Evolutionary conservation across 2,329 filamentous ascomycete genomes (phyloP).

Genomic region (Botryotinia calthae): DNA sequence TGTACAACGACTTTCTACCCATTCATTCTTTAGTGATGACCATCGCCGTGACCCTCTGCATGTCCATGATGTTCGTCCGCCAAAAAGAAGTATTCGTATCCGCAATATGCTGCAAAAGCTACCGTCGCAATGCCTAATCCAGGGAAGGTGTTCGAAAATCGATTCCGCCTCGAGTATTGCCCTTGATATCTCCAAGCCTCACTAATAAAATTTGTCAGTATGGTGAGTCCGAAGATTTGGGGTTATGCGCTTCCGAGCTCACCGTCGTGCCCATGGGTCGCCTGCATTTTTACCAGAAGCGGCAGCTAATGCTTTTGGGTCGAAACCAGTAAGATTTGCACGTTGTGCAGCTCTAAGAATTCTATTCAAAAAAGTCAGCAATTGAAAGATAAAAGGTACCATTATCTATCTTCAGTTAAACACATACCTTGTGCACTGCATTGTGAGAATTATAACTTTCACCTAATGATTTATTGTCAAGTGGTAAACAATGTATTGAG

Average conservation of each 20-base stretch:
- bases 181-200: constrained; percentile 95
- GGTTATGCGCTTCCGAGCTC: constrained; percentile 39
- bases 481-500: neutral
- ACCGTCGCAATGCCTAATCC: constrained; percentile 90
- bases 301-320: constrained; percentile 74
- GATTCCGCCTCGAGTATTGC: constrained; percentile 82
- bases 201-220: constrained; percentile 60
- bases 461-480: constrained; percentile 14
- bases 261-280: constrained; percentile 67
- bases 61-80: constrained; percentile 63
- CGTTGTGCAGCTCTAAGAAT: constrained; percentile 38
- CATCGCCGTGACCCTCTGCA: constrained; percentile 51
- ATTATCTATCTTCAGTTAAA: no score
- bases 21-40: constrained; percentile 51
- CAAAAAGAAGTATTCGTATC: constrained; percentile 84
- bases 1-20: constrained; percentile 39
- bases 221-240: neutral
- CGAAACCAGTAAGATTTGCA: constrained; percentile 89
- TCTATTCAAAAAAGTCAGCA: constrained; percentile 29
- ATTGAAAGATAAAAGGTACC: neutral
- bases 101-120: constrained; percentile 86
- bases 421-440: constrained; percentile 37
- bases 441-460: constrained; percentile 27
- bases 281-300: constrained; percentile 61
- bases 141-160: constrained; percentile 82